Percentiles rank a stretch among this genome's conserved stretches.
These are phyloP conservation scores for Geum urbanum DNA, from an alignment of 306 rosid species.

Conservation along the genomic window DNA sequence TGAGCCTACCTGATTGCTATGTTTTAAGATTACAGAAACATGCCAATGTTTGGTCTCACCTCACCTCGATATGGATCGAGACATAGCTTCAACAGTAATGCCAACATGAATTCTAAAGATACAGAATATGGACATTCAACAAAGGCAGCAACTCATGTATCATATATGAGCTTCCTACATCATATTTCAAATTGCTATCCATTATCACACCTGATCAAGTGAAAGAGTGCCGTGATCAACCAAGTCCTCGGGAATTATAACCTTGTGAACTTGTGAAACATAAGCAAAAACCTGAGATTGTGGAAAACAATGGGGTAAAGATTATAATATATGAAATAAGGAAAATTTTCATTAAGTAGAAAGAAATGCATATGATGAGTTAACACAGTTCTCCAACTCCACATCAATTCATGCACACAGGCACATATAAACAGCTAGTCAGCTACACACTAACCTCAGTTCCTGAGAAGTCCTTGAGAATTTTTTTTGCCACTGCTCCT, in stretches of 20 bases:
- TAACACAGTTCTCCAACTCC: not conserved
- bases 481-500: conserved; percentile 95
- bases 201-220: conserved; percentile 52
- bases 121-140: not conserved
- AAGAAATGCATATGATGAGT: not conserved
- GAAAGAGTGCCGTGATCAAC: conserved; percentile 55
- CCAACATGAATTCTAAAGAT: not conserved
- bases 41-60: not conserved
- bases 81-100: not conserved
- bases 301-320: conserved; percentile 12
- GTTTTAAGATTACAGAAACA: not conserved
- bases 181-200: not conserved
- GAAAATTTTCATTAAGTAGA: not conserved
- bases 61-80: not conserved
- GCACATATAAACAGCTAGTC: not conserved
- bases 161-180: not conserved
- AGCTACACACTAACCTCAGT: conserved; percentile 59
- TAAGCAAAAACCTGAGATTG: conserved; percentile 74
- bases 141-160: not conserved
- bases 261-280: conserved; percentile 92
- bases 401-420: not conserved
- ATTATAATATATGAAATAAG: conserved; percentile 11
- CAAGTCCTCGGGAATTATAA: conserved; percentile 66
- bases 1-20: not conserved
- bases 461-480: conserved; percentile 65